Percentiles rank a stretch among this genome's conserved stretches.
Conservation (phyloP, 2,329 filamentous ascomycete species). For the Pseudovirgaria hyperparasitica region DNA sequence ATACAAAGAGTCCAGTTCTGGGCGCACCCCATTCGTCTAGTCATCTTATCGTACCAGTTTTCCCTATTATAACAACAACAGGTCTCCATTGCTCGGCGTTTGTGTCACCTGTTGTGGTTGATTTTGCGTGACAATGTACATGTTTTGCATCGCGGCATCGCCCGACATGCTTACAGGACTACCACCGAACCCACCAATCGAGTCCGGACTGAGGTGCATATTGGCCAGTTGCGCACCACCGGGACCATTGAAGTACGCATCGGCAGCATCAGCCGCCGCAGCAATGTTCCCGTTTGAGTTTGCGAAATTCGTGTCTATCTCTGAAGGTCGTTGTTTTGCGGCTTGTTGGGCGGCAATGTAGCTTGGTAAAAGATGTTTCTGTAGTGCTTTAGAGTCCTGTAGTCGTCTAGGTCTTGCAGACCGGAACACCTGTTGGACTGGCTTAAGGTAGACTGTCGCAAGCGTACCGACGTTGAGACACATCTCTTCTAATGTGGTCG, state of each 20-base stretch:
- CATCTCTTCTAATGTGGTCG: constrained; percentile 87
- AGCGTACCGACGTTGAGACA: constrained; percentile 92
- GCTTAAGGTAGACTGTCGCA: constrained; percentile 94
- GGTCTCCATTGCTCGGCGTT: constrained; percentile 54
- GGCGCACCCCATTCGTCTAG: too few species aligned
- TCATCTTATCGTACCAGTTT: too few species aligned
- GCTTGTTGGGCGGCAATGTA: constrained; percentile 1
- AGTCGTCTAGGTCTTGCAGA: constrained; percentile 70
- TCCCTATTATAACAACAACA: constrained; percentile 55
- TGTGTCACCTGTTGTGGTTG: constrained; percentile 65
- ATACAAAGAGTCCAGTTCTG: too few species aligned
- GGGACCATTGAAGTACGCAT: constrained; percentile 78
- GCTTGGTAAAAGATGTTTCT: constrained; percentile 52
- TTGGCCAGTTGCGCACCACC: constrained; percentile 57
- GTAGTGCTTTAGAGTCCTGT: constrained; percentile 72
- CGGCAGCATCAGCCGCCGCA: constrained; percentile 69
- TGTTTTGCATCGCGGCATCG: constrained; percentile 26
- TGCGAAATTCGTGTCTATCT: constrained; percentile 12
- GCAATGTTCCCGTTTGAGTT: constrained; percentile 38
- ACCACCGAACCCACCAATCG: constrained; percentile 11
- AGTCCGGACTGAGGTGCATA: constrained; percentile 53
- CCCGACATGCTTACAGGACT: too few species aligned
- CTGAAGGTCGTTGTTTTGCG: constrained; percentile 6
- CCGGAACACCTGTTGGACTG: constrained; percentile 92
- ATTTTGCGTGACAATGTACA: constrained; percentile 68